Percentiles rank a stretch among this genome's conserved stretches.
phyloP scores from a whole-genome alignment of 2,329 filamentous ascomycete genomes.

The Calonectria pteridis region DNA sequence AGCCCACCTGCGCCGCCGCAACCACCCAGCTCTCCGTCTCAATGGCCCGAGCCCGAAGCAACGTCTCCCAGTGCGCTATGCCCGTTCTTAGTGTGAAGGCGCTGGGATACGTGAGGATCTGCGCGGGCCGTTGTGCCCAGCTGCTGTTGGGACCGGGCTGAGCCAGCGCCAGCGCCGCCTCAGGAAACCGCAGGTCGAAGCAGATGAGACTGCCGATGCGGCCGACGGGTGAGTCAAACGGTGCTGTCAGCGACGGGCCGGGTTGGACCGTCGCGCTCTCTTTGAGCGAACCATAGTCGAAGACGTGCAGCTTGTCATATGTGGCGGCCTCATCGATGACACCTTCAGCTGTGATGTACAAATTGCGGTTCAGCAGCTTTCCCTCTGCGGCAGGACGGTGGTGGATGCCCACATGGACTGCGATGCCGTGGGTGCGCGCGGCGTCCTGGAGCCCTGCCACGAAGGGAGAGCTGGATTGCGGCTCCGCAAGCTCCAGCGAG shows the following conservation, averaged over 20 bases:
- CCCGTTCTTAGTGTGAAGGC: slow-evolving; percentile 93
- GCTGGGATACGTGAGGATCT: slow-evolving; percentile 87
- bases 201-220: slow-evolving; percentile 86
- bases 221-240: slow-evolving; percentile 81
- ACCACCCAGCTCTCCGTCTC: slow-evolving; percentile 91
- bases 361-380: slow-evolving; percentile 63
- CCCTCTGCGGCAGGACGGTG: slow-evolving; percentile 62
- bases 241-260: slow-evolving; percentile 72
- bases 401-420: slow-evolving; percentile 90
- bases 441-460: slow-evolving; percentile 79
- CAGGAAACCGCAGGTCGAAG: slow-evolving; percentile 90
- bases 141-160: slow-evolving; percentile 49
- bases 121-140: slow-evolving; percentile 62
- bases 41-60: slow-evolving; percentile 85
- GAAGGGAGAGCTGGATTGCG: slow-evolving; percentile 77
- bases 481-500: slow-evolving; percentile 77
- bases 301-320: slow-evolving; percentile 94
- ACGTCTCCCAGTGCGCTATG: slow-evolving; percentile 84
- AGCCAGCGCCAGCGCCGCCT: slow-evolving; percentile 76
- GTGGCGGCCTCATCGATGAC: slow-evolving; percentile 54
- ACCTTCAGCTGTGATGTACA: slow-evolving; percentile 64
- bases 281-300: slow-evolving; percentile 73
- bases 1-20: slow-evolving; percentile 83
- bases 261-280: slow-evolving; percentile 74
- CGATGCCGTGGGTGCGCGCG: slow-evolving; percentile 72